Percentiles rank a stretch among this genome's conserved stretches.
Evolutionary conservation across 805 yeast genomes (phyloP).

Genomic region (Phaffomyces antillensis): DNA sequence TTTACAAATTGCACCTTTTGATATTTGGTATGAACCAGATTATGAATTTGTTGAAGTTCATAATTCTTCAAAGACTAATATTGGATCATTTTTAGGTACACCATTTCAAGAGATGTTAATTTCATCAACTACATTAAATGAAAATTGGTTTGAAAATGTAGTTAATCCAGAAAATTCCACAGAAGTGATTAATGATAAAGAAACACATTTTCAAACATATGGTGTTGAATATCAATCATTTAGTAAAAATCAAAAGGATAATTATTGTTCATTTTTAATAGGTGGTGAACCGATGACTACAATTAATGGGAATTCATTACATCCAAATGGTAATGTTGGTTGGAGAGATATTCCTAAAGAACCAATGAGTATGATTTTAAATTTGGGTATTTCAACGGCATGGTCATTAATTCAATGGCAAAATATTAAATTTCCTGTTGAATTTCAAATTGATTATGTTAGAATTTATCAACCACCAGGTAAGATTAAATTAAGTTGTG

Average conservation of each 20-base stretch:
- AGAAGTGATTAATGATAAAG: conserved; percentile 26
- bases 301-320: conserved; percentile 33
- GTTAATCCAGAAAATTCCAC: conserved; percentile 13
- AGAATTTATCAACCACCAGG: conserved; percentile 43
- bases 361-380: conserved; percentile 45
- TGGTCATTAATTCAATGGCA: conserved; percentile 49
- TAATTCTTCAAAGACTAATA: conserved; percentile 33
- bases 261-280: conserved; percentile 32
- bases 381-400: conserved; percentile 41
- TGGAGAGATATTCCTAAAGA: conserved; percentile 41
- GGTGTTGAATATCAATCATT: conserved; percentile 48
- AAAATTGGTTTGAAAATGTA: conserved; percentile 74
- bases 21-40: conserved; percentile 46
- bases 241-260: conserved; percentile 30
- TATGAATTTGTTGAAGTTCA: conserved; percentile 38
- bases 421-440: conserved; percentile 49
- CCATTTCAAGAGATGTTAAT: conserved; percentile 89
- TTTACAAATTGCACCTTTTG: conserved; percentile 44
- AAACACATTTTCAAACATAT: conserved; percentile 38
- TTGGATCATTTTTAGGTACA: conserved; percentile 90
- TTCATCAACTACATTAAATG: conserved; percentile 47
- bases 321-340: conserved; percentile 45
- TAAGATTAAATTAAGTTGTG: conserved; percentile 35
- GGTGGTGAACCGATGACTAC: conserved; percentile 43
- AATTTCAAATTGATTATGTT: conserved; percentile 36